These are phyloP conservation scores for Ophioceras dolichostomum DNA, from an alignment of 2,329 filamentous ascomycete species.

Conservation along the genomic window DNA sequence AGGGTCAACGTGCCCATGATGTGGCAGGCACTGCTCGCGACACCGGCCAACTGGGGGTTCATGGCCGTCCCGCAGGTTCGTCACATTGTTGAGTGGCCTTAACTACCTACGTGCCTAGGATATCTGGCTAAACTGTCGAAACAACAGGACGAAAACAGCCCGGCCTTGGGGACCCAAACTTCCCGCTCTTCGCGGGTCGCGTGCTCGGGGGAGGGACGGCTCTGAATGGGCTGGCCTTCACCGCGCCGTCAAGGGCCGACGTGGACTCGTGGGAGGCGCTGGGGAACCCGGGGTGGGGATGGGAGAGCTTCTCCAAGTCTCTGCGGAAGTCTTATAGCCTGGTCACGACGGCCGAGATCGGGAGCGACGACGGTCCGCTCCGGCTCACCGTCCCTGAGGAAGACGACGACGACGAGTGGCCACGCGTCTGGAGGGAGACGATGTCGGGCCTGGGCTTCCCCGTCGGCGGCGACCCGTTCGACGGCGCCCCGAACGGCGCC, in stretches of 20 bases:
- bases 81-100: too few relatives aligned
- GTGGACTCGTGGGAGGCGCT: slow-evolving; percentile 44
- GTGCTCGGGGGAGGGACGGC: slow-evolving; percentile 51
- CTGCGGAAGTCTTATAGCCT: neutral
- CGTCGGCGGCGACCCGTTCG: slow-evolving; percentile 75
- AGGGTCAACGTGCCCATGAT: slow-evolving; percentile 76
- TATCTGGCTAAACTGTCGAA: too few relatives aligned
- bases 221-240: slow-evolving; percentile 46
- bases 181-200: slow-evolving; percentile 18
- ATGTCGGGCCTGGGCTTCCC: slow-evolving; percentile 63
- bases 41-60: neutral
- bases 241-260: slow-evolving; percentile 30
- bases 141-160: too few relatives aligned
- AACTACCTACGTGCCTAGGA: too few relatives aligned
- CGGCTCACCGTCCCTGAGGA: neutral
- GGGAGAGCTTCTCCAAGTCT: slow-evolving; percentile 16
- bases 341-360: neutral
- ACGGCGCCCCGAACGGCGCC: slow-evolving; percentile 21
- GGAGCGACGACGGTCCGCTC: neutral
- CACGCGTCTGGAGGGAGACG: neutral
- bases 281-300: slow-evolving; percentile 46
- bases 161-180: slow-evolving; percentile 15
- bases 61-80: neutral
- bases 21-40: slow-evolving; percentile 64
- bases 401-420: neutral